Base-by-base conservation (phyloP, 495 filamentous ascomycete species). In the Penicillium longicatenatum region DNA sequence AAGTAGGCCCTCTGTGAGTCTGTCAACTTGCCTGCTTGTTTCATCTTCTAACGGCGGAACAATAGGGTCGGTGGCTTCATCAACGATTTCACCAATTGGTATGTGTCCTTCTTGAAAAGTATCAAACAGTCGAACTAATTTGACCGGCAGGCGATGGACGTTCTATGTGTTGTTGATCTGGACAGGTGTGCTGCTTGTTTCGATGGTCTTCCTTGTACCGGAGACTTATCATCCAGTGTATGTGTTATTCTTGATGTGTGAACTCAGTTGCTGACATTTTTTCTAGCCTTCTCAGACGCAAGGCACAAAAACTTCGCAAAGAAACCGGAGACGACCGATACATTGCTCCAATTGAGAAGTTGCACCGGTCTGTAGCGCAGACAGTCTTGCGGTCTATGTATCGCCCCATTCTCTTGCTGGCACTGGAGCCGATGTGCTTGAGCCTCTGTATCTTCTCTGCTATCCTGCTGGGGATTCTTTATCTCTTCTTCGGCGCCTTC, bases 401-500 rank as follows among this genome's bases (percentile, higher is more conserved):
- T 48, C 83, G 93, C 11, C 93, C 94, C 1, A 88, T 95, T 58
- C 84, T 95, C 63, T 81, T 98, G 3, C 81, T 98, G 22, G 65
- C 86, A 21, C 77, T 92, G 39, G 94, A 97, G 75, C 90, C 90
- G 24, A 97, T 98, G 91, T 88, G 86, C 45, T 70, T 92, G 46
- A 83, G 89, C 52, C 86, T 98, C 22, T 96, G 92, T 70, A 67
- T 94, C 10, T 91, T 94, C 62, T 89, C 89, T 3, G 91, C 93
- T 24, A 80, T 98, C 20, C 76, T 97, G 10, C 79, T 98, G 1
- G 94, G 92, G 10, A 86, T 97, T 33, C 74, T 97, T 1, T 97
- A 98, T 64, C 84, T 98, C 6, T 98, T 97, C 77, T 97, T 98
- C 69, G 92, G 93, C 9, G 93, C 93, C 0, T 97, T 97, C 67